Base-by-base conservation (phyloP, 1,284 basidiomycete genomes). In the Cutaneotrichosporon sp. region DNA sequence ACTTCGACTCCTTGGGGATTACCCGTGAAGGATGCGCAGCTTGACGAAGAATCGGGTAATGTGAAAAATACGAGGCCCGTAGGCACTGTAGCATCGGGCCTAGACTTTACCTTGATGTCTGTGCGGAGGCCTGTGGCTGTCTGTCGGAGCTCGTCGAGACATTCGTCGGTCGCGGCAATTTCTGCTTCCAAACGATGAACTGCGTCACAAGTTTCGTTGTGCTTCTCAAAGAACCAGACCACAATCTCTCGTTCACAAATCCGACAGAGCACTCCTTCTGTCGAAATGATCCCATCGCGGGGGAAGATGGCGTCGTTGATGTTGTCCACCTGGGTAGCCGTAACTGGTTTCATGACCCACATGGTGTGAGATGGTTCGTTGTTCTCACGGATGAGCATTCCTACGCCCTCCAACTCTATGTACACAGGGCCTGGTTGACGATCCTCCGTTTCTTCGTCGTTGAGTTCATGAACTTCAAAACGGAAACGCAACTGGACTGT, bases 151-250 rank as follows among this genome's bases (percentile, higher is more conserved):
- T 98, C 96, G 10, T 80, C 76, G 51, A 98, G 86, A 22, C 85
- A 86, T 70, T 99, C 96, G 76, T 98, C 96, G 77, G 87, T 90
- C 67, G 92, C 88, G 26, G 82, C 79, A 58, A 98, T 92, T 75
- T 97, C 92, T 38, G 94, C 91, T 75, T 98, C 96, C 59, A 98
- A 80, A 41, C 91, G 85, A 74, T 99, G 96, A 1, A 91, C 87
- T 76, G 97, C 96, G 65, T 86, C 90, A 72, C 96, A 99, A 10
- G 94, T 98, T 77, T 98, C 96, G 79, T 93, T 97, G 79, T 99
- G 96, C 78, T 97, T 97, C 77, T 97, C 96, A 70, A 99, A 99
- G 78, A 94, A 99, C 93, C 96, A 98, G 54, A 94, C 88, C 2
- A 96, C 93, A 51, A 98, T 87, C 65, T 89, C 86, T 66, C 88